Evolutionary conservation across 1,139 yeast genomes (phyloP), one percentile per base, ranked within the genome.

Genomic region (Suhomyces anneliseae): DNA sequence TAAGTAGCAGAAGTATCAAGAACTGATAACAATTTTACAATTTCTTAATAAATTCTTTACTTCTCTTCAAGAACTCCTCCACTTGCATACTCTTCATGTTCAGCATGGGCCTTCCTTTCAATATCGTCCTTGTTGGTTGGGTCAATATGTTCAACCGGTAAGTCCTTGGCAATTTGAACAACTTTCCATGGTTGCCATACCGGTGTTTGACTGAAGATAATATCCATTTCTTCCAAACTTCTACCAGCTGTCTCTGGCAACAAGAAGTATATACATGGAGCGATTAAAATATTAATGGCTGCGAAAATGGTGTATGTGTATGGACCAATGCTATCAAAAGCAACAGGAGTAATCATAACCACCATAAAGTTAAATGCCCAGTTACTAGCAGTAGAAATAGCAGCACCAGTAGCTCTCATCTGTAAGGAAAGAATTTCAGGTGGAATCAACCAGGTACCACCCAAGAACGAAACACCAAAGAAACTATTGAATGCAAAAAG

Each of bases 171-270:
- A 47, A 74, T 70, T 24, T 59, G 56, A 27, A 71, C 76, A 14
- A 64, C 69, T 52, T 68, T 58, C 76, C 76, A 71, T 4, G 76
- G 76, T 46, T 64, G 55, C 48, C 51, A 53, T 11, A 62, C 60
- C 3, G 74, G 74, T 8, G 73, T 69, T 41, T 62, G 67, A 40
- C 62, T 72, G 58, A 81, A 83, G 53, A 85, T 83, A 53, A 78
- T 71, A 19, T 82, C 87, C 64, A 83, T 68, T 59, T 82, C 85
- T 60, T 82, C 87, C 56, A 82, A 70, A 3, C 83, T 75, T 46
- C 79, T 69, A 27, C 79, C 82, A 57, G 80, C 78, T 2, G 87
- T 82, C 60, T 83, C 87, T 2, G 87, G 87, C 43, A 80, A 76
- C 51, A 80, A 73, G 51, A 79, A 69, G 61, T 74, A 81, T 19